A percentile compares a stretch with the other conserved stretches of the same genome.
Evolutionary conservation across 441 rosid genomes (phyloP).

Genomic region (Theobroma grandiflorum): DNA sequence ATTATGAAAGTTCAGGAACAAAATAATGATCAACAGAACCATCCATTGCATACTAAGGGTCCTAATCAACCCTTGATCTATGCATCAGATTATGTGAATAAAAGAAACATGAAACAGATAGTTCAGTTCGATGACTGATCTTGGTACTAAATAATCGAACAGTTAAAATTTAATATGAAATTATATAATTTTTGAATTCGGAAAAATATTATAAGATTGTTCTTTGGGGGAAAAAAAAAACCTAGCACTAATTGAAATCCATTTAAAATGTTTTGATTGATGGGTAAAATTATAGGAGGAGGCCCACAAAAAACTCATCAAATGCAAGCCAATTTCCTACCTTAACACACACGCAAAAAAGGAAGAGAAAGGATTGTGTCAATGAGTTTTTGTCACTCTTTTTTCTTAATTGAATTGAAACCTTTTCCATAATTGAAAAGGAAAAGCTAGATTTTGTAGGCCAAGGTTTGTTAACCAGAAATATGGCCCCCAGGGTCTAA

Average conservation of each 20-base stretch:
- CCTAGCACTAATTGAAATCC: neutral
- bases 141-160: too few species aligned
- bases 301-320: conserved; percentile 36
- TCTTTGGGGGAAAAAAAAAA: neutral
- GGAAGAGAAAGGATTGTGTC: conserved; percentile 4
- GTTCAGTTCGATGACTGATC: too few species aligned
- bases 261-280: conserved; percentile 1
- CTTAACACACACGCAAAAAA: conserved; percentile 39
- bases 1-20: neutral
- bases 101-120: too few species aligned
- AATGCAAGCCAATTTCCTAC: conserved; percentile 23
- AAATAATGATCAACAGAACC: neutral
- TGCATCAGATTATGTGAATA: too few species aligned
- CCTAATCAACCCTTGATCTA: too few species aligned
- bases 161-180: neutral
- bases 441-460: conserved; percentile 46
- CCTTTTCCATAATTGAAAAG: conserved; percentile 33
- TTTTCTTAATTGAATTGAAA: conserved; percentile 21
- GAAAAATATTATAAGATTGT: neutral
- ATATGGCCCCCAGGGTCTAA: conserved; percentile 23
- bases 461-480: conserved; percentile 28
- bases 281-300: conserved; percentile 6
- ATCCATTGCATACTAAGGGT: neutral
- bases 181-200: neutral
- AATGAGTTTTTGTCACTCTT: conserved; percentile 25